These are phyloP conservation scores for carrot (Daucus carota) DNA, from an alignment of 129 eudicot species.

Conservation along the genomic window DH1_v3.0 NC_030383.2:5853501-5854000, in stretches of 20 bases:
- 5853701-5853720: constrained; percentile 54
- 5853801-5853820: constrained; percentile 37
- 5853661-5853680: constrained; percentile 21
- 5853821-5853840: constrained; percentile 48
- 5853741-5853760: constrained; percentile 80
- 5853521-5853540: not conserved
- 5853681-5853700: constrained; percentile 64
- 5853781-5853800: constrained; percentile 37
- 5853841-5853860: constrained; percentile 11
- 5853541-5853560: not conserved
- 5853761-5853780: constrained; percentile 18
- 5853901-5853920: constrained; percentile 47
- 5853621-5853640: not conserved
- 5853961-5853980: constrained; percentile 30
- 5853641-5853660: constrained; percentile 27
- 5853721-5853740: constrained; percentile 65
- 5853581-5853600: not conserved
- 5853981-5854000: constrained; percentile 40
- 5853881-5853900: constrained; percentile 28
- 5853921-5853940: constrained; percentile 45
- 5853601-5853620: not conserved
- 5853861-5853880: constrained; percentile 58
- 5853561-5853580: not conserved
- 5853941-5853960: constrained; percentile 47
- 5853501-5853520: not conserved